Evolutionary conservation across 2,329 filamentous ascomycete genomes (phyloP).

Genomic region (Colletotrichum orchidophilum): DNA sequence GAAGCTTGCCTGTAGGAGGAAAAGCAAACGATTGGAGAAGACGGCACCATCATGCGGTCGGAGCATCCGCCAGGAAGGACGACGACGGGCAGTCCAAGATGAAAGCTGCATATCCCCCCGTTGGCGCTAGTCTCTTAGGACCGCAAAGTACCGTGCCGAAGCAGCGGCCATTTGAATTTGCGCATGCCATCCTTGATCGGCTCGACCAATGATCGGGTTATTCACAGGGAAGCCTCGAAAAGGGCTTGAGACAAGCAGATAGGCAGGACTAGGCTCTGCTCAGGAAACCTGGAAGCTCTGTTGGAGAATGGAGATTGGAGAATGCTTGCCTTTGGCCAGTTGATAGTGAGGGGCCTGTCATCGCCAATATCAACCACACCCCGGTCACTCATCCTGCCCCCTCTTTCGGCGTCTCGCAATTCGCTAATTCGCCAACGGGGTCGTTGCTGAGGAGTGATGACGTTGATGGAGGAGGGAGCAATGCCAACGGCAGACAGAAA

Average conservation of each 20-base stretch:
- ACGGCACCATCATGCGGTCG: neutral
- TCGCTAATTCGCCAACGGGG: neutral
- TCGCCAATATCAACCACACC: neutral
- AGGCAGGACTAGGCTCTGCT: slow-evolving; percentile 6
- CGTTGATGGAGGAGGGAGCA: neutral
- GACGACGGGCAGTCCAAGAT: neutral
- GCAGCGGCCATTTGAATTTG: neutral
- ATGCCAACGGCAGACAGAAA: neutral
- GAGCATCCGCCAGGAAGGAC: neutral
- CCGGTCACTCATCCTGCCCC: neutral
- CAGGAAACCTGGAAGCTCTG: slow-evolving; percentile 11
- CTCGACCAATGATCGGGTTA: slow-evolving; percentile 21
- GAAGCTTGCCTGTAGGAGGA: slow-evolving; percentile 20
- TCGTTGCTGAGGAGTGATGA: neutral
- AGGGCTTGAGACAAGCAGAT: slow-evolving; percentile 4
- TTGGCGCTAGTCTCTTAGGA: neutral
- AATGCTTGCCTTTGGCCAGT: neutral
- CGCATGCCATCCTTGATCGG: slow-evolving; percentile 19
- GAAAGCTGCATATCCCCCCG: neutral
- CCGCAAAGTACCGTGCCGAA: slow-evolving; percentile 1
- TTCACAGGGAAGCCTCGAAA: neutral
- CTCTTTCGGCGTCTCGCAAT: neutral
- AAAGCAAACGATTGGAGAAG: slow-evolving; percentile 7
- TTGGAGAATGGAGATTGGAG: neutral
- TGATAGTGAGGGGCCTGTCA: neutral